Base-by-base conservation (phyloP, 345 rosid species). In the Limnanthes douglasii region DNA sequence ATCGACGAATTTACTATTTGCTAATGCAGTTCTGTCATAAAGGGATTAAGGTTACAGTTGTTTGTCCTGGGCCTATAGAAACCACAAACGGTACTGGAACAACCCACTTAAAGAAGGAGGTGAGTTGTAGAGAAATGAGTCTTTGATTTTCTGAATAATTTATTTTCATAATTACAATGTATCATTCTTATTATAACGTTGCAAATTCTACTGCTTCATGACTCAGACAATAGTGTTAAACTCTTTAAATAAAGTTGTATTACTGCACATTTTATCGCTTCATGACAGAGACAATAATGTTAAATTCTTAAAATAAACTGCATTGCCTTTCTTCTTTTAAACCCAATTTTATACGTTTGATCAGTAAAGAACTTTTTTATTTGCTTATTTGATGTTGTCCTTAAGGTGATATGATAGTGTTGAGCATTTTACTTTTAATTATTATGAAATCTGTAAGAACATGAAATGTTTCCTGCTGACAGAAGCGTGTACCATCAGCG, bases 31-130 rank as follows among this genome's bases (percentile, higher is more conserved):
- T 79, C 21, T 73, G 23, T 64, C 81, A 67, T 41, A 64, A 76
- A 47, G 97, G 97, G 39, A 76, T 83, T 56, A 70, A 76, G 61
- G 95, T 88, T 51, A 88, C 97, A 8, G 43, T 88, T 39, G 86
- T 88, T 55, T 83, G 90, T 67, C 97, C 97, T 7, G 97, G 97
- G 52, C 97, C 95, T 5, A 64, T 88, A 60, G 70, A 60, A 45
- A 83, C 95, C 34, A 55, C 73, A 16, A 66, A 63, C 52, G 75
- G 65, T 22, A 46, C 67, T 48, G 90, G 74, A 54, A 59, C 59
- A 17, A 50, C 82, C 36, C 34, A 69, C 36, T 59, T 76, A 1
- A 69, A 42, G 17, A 54, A 62, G 31, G 85, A 73, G 80, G 94
- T 72, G 26, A 31, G 46, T 41, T 33, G 25, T 15, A 28, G 5